Percentiles rank a stretch among this genome's conserved stretches.
phyloP scores from a whole-genome alignment of 1,139 yeast species.

The Meyerozyma elateridarum region DNA sequence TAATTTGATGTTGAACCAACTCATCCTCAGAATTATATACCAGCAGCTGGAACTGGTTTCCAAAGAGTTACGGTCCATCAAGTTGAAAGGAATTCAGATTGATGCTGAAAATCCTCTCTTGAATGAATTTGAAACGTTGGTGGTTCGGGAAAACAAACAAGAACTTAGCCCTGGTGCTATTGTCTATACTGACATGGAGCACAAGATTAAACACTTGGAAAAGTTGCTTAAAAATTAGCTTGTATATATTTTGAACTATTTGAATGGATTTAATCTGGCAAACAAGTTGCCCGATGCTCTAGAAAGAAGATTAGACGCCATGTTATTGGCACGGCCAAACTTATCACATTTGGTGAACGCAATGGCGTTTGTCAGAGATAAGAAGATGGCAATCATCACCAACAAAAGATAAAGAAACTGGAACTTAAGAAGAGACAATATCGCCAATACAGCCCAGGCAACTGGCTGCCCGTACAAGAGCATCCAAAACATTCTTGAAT shows the following conservation, averaged over 20 bases:
- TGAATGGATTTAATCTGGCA: conserved; percentile 48
- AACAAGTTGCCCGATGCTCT: conserved; percentile 45
- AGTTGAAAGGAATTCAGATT: conserved; percentile 42
- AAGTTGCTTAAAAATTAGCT: neutral
- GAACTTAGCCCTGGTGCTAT: neutral
- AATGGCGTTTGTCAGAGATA: conserved; percentile 76
- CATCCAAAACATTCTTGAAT: conserved; percentile 84
- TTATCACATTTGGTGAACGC: conserved; percentile 91
- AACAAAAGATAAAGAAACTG: conserved; percentile 69
- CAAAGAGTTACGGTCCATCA: conserved; percentile 26
- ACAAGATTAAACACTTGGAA: conserved; percentile 2
- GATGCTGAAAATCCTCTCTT: conserved; percentile 22
- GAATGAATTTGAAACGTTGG: conserved; percentile 22
- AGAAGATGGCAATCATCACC: conserved; percentile 59
- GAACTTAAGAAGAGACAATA: conserved; percentile 73
- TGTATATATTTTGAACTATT: neutral
- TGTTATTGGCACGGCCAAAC: conserved; percentile 72
- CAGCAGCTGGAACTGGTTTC: conserved; percentile 51
- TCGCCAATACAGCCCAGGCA: conserved; percentile 67
- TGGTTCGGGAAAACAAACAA: conserved; percentile 9
- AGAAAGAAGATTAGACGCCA: conserved; percentile 48
- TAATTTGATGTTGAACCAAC: conserved; percentile 51
- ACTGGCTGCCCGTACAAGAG: conserved; percentile 71
- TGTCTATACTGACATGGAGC: neutral
- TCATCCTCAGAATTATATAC: conserved; percentile 59